Base-by-base conservation (phyloP, 148 eudicot genomes). In the Chenopodium formosanum region DNA sequence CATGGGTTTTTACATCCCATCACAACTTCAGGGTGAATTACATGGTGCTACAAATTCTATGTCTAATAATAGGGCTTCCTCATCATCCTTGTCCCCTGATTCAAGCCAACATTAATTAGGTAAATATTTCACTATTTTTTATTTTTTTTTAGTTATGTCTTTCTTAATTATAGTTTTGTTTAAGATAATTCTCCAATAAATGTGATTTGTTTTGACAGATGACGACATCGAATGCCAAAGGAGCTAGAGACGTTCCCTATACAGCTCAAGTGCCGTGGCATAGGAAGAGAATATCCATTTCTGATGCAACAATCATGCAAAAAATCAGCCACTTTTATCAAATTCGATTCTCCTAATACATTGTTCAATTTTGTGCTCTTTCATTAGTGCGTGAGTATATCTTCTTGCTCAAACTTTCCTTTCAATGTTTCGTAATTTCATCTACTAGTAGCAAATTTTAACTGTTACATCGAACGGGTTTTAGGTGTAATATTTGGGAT, bases 71-170 rank as follows among this genome's bases (percentile, higher is more conserved):
- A 84, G 81, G 84, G 87, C 87, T 66, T 85, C 84, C 48, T 77
- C 87, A 47, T 84, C 89, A 20, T 87, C 89, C 6, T 64, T 84
- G 85, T 87, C 89, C 25, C 83, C 89, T 73, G 86, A 80, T 77
- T 87, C 89, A 71, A 84, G 85, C 79, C 87, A 84, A 63, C 83
- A 81, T 65, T 84, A 73, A 77, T 53, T 84, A 81, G 86, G 86
- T 84, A 84, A 11, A 9, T 1, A 69, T 22, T 22, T 72, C 75
- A 34, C 52, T 44, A n/a, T 7, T n/a, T 11, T 40, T 70, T 17
- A 19, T 19, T 5, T 7, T 20, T 22, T 29, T 2, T 67, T 66
- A 11, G 37, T 34, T 34, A 34, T 34, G 44, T 40, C 6, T 40
- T 40, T 40, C 44, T 6, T 40, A 40, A 40, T 6, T 40, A 40